phyloP scores from a whole-genome alignment of 2,329 filamentous ascomycete species.

The Pseudogymnoascus sp. region DNA sequence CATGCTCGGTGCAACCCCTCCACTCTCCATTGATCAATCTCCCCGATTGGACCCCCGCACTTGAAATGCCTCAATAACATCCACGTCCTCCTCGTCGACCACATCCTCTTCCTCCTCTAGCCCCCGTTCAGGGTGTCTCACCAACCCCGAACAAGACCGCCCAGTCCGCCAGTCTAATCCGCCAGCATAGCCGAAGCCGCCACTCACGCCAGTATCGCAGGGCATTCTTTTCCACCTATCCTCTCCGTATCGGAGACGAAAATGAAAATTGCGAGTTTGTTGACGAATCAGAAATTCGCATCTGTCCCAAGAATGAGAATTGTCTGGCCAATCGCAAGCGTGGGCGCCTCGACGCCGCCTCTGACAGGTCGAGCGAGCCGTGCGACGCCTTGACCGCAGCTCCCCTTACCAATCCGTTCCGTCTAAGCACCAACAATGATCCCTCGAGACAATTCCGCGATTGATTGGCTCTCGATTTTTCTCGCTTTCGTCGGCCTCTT shows the following conservation, averaged over 20 bases:
- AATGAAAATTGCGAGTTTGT: constrained; percentile 1
- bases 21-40: not conserved
- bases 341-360: not conserved
- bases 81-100: not conserved
- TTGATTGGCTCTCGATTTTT: constrained; percentile 5
- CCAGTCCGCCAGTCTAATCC: not conserved
- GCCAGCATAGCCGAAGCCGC: not conserved
- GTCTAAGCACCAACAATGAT: not conserved
- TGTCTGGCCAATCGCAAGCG: not conserved
- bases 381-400: not conserved
- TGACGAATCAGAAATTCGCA: not conserved
- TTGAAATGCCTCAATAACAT: constrained; percentile 5
- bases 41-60: constrained; percentile 1
- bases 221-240: constrained; percentile 1
- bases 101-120: not conserved
- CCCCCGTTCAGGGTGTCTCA: not conserved
- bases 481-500: not conserved
- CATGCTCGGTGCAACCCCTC: constrained; percentile 1
- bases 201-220: not conserved
- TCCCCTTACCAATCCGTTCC: not conserved
- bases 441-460: not conserved
- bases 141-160: not conserved
- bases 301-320: not conserved
- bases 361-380: constrained; percentile 1
- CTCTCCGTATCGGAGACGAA: constrained; percentile 4